Percentiles rank a stretch among this genome's conserved stretches.
phyloP scores from a whole-genome alignment of 1,139 yeast genomes.

The Protomyces gravidus region DNA sequence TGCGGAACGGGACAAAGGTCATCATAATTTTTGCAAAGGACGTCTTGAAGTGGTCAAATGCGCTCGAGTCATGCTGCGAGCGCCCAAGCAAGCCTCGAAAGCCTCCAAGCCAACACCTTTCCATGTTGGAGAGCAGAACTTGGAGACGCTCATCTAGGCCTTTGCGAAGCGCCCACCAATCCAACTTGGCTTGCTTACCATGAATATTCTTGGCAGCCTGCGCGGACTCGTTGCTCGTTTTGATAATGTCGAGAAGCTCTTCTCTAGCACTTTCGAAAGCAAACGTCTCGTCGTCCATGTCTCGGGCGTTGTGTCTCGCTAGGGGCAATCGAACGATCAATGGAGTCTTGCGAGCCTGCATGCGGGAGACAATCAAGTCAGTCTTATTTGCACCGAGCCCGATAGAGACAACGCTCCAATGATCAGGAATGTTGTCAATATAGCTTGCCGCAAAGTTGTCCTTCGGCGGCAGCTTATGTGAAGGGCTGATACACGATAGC shows the following conservation, averaged over 20 bases:
- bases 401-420: conserved; percentile 60
- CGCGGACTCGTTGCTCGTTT: conserved; percentile 60
- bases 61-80: not conserved
- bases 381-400: conserved; percentile 60
- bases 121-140: conserved; percentile 55
- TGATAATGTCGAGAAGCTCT: conserved; percentile 52
- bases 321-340: conserved; percentile 59
- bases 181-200: conserved; percentile 59
- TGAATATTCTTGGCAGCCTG: conserved; percentile 41
- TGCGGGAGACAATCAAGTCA: conserved; percentile 54
- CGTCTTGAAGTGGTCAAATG: conserved; percentile 1
- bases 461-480: not conserved
- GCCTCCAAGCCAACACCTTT: conserved; percentile 76
- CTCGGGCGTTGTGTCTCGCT: conserved; percentile 50
- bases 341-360: conserved; percentile 43
- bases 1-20: conserved; percentile 25
- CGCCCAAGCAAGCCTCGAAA: conserved; percentile 57
- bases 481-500: not conserved
- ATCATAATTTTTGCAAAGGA: conserved; percentile 25
- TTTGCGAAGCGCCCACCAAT: conserved; percentile 76
- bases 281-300: conserved; percentile 45
- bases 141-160: conserved; percentile 56
- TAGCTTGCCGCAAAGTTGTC: conserved; percentile 34
- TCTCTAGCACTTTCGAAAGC: conserved; percentile 49
- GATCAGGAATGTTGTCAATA: conserved; percentile 43